Base-by-base conservation (phyloP, 2,329 filamentous ascomycete genomes). In the Epichloe uncinata region DNA sequence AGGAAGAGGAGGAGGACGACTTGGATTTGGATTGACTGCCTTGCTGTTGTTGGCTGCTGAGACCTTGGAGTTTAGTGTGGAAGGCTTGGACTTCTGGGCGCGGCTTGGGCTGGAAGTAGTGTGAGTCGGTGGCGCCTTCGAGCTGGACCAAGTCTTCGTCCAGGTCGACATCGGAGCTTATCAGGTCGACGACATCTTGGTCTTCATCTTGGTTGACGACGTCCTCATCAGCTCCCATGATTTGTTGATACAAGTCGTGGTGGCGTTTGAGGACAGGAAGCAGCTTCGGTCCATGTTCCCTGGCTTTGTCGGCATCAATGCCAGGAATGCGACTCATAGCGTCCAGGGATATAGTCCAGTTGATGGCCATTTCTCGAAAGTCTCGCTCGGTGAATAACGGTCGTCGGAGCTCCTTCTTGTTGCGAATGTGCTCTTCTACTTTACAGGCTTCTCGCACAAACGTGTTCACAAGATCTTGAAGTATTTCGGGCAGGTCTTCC, bases 311-410 rank as follows among this genome's bases (percentile, higher is more conserved):
- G 1, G 62, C 55, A 49, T 83, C 74, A 51, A 90, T 82, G 9
- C 75, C 77, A 0, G 73, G 73, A 46, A 91, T 84, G 8, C 65
- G 64, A 34, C 66, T 68, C 79, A 93, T 85, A 51, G 79, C 69
- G 15, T 77, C 73, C 9, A 79, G 58, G 8, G 72, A 78, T 7
- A 70, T 72, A 1, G 85, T 85, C 72, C 85, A 84, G 35, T 72
- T 66, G 46, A 88, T 78, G 12, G 78, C 82, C 84, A 93, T 90
- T 56, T 84, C 77, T 36, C 82, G 78, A 47, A 89, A 74, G 13
- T 87, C 73, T 20, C 72, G 73, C 53, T 88, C 82, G 0, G 79
- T 81, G 61, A 93, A 93, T 0, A 83, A 69, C 4, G 76, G 73
- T 20, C 72, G 69, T 8, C 78, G 74, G 34, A 84, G 65, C 4